phyloP scores from a whole-genome alignment of 2,329 filamentous ascomycete genomes.

The Chaetomium olivaceum region DNA sequence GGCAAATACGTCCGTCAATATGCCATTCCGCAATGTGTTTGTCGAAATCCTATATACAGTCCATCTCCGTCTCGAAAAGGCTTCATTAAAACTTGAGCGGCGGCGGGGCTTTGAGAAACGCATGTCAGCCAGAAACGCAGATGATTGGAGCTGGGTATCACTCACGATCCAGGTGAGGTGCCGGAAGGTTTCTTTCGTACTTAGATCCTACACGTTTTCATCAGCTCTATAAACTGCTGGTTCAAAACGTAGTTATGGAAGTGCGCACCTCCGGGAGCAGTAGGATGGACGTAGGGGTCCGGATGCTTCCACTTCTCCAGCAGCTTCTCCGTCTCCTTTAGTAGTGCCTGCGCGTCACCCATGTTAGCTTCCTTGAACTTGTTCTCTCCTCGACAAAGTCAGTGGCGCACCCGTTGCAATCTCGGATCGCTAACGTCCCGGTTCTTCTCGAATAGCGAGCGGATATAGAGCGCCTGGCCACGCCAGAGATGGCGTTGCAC shows the following conservation, averaged over 20 bases:
- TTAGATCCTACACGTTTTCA: conserved; percentile 69
- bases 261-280: conserved; percentile 84
- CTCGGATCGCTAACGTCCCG: conserved; percentile 79
- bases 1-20: neutral
- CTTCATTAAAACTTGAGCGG: conserved; percentile 48
- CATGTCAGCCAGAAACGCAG: conserved; percentile 30
- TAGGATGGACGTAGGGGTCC: conserved; percentile 86
- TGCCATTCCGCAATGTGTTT: conserved; percentile 3
- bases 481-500: conserved; percentile 93
- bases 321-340: conserved; percentile 84
- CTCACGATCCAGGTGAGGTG: conserved; percentile 79
- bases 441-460: conserved; percentile 93
- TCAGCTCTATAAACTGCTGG: conserved; percentile 8
- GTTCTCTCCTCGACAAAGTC: neutral
- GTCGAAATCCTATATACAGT: conserved; percentile 23
- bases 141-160: conserved; percentile 30
- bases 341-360: conserved; percentile 61
- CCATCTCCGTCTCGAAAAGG: conserved; percentile 16
- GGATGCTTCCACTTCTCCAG: conserved; percentile 97
- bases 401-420: conserved; percentile 71
- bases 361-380: conserved; percentile 8
- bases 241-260: neutral
- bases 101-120: conserved; percentile 47
- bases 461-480: conserved; percentile 93
- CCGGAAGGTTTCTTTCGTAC: conserved; percentile 89